Evolutionary conservation across 495 filamentous ascomycete genomes (phyloP).

Genomic region (Geoglossum glabrum): DNA sequence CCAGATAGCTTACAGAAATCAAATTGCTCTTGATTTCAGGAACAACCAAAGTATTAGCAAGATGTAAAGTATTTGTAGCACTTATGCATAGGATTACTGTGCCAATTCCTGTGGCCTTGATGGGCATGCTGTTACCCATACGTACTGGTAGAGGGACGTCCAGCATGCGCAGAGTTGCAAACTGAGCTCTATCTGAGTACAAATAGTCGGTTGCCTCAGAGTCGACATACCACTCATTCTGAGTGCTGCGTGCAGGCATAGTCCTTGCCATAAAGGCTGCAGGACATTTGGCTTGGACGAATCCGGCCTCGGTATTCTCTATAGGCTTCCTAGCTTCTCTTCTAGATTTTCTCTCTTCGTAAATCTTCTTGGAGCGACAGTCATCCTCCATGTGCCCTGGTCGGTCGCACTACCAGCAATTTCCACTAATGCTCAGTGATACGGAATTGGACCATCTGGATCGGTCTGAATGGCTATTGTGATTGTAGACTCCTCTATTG

Average conservation of each 20-base stretch:
- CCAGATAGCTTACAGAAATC: neutral
- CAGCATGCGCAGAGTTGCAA: neutral
- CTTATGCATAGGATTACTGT: neutral
- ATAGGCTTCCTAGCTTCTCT: neutral
- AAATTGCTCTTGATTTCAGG: neutral
- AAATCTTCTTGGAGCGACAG: neutral
- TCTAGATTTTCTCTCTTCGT: neutral
- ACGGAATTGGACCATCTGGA: too few species aligned
- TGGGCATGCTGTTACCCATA: neutral
- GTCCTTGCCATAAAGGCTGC: neutral
- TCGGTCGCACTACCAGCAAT: neutral
- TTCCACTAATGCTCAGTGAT: neutral
- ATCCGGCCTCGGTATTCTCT: neutral
- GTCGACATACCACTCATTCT: neutral
- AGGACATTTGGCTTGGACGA: neutral
- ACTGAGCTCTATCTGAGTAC: neutral
- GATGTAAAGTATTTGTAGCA: neutral
- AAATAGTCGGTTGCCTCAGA: neutral
- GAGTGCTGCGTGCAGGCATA: neutral
- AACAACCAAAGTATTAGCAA: neutral
- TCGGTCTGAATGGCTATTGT: neutral
- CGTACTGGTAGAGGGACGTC: neutral
- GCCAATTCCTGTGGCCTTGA: neutral
- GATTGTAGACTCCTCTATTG: neutral
- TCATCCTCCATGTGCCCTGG: neutral